Conservation (phyloP, 2,329 filamentous ascomycete species). For the Lasiodiplodia citricola region DNA sequence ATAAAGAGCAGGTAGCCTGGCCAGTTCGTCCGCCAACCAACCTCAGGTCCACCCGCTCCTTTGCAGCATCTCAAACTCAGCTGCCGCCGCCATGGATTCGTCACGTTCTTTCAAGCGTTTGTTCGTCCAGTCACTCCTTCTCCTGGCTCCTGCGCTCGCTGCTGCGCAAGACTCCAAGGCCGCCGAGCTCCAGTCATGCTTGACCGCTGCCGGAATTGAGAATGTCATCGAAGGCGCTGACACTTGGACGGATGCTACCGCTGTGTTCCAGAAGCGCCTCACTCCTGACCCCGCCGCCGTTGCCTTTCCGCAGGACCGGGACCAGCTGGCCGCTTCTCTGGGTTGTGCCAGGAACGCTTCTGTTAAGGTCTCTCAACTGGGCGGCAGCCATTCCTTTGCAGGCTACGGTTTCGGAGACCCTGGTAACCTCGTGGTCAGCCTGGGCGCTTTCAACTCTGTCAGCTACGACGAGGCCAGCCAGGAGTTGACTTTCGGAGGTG, state of each 20-base stretch:
- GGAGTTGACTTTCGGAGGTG: slow-evolving; percentile 30
- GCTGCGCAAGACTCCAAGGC: slow-evolving; percentile 12
- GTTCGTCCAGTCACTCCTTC: slow-evolving; percentile 7
- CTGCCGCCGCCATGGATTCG: slow-evolving; percentile 1
- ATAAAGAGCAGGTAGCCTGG: not conserved
- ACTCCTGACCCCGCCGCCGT: slow-evolving; percentile 31
- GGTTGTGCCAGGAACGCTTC: slow-evolving; percentile 29
- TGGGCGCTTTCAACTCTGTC: slow-evolving; percentile 29
- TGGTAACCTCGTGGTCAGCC: slow-evolving; percentile 30
- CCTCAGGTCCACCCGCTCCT: not conserved
- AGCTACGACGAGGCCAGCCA: slow-evolving; percentile 28
- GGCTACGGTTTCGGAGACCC: slow-evolving; percentile 31
- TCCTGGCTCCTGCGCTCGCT: not conserved
- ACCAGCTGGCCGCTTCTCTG: slow-evolving; percentile 29
- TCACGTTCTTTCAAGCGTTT: slow-evolving; percentile 10
- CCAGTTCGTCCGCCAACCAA: not conserved
- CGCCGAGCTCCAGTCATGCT: slow-evolving; percentile 26
- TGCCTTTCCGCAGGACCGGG: slow-evolving; percentile 24
- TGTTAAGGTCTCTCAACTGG: slow-evolving; percentile 29
- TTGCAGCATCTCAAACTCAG: not conserved
- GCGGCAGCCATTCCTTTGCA: slow-evolving; percentile 31
- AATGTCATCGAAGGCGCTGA: slow-evolving; percentile 21
- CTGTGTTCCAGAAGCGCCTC: slow-evolving; percentile 30
- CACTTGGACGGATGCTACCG: slow-evolving; percentile 28
- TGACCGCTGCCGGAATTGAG: slow-evolving; percentile 22